Evolutionary conservation across 306 rosid species (phyloP), one percentile per base, ranked within the genome.

Genomic region (Adenanthera pavonina): DNA sequence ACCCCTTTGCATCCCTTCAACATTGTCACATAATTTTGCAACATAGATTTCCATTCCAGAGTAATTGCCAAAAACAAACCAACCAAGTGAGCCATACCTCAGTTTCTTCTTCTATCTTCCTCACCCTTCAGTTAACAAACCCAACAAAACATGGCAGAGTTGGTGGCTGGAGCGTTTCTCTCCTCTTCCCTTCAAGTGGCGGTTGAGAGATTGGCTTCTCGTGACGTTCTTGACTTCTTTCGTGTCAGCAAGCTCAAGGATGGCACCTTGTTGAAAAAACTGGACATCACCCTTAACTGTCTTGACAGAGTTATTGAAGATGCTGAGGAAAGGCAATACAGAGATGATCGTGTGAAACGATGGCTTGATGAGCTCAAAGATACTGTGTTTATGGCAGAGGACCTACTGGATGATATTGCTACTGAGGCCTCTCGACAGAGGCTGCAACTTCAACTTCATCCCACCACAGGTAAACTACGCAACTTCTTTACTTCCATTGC

Each of bases 281-380:
- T 67, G 2, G 15, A 8, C 2, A 8, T 7, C 5, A 40, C 10
- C 35, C 72, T 67, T n/a, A n/a, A 17, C n/a, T 40, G 52, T 67
- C 52, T 67, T 7, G n/a, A n/a, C 35, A 25, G 41, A 10, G 47
- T 67, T n/a, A 8, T 67, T 67, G 52, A 67, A 67, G 52, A 67
- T 67, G 72, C 72, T 17, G 72, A 67, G 72, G 52, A 67, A 41
- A 67, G 33, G 34, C 52, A 67, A 25, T 67, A 67, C 8, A 40
- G 34, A 17, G 25, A 41, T 25, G 35, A 1, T 2, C 2, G 6
- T 41, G 72, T 67, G 34, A 67, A 67, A 34, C 5, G n/a, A 35
- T 67, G 72, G 72, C 72, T 67, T 41, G 72, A 41, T 4, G 52
- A n/a, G 49, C 72, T 67, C 35, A 67, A n/a, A 41, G 16, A 67